Conservation (phyloP, 441 rosid species). For the Flueggea neowawraea region DNA sequence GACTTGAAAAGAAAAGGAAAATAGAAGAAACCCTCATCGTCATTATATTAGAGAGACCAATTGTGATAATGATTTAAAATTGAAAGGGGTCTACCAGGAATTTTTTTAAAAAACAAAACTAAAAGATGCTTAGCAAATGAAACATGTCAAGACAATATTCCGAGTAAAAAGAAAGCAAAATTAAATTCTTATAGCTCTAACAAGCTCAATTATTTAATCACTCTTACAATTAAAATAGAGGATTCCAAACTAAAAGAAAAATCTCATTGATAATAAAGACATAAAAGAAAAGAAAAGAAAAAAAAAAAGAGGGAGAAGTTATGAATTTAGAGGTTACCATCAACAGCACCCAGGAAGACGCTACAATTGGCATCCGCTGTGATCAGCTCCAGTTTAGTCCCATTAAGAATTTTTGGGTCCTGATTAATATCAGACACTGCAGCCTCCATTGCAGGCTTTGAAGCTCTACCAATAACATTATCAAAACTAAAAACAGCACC, state of each 20-base stretch:
- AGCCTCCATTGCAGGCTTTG: conserved; percentile 66
- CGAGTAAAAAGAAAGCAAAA: neutral
- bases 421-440: conserved; percentile 67
- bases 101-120: no score
- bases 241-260: neutral
- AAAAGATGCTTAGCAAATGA: neutral
- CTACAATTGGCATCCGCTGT: conserved; percentile 51
- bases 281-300: neutral
- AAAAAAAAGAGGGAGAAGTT: neutral
- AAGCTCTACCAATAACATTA: conserved; percentile 79
- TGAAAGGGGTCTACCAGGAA: no score
- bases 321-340: conserved; percentile 35
- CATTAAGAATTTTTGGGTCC: conserved; percentile 49
- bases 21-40: no score
- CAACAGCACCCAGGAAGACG: conserved; percentile 65
- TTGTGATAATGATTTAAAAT: no score
- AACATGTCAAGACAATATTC: neutral
- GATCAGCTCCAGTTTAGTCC: conserved; percentile 41
- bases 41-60: no score
- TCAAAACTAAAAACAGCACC: conserved; percentile 69
- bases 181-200: neutral
- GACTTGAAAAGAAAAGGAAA: no score
- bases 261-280: neutral
- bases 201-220: neutral
- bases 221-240: no score